Conservation (phyloP, 2,329 filamentous ascomycete species). For the Davidsoniella virescens region DNA sequence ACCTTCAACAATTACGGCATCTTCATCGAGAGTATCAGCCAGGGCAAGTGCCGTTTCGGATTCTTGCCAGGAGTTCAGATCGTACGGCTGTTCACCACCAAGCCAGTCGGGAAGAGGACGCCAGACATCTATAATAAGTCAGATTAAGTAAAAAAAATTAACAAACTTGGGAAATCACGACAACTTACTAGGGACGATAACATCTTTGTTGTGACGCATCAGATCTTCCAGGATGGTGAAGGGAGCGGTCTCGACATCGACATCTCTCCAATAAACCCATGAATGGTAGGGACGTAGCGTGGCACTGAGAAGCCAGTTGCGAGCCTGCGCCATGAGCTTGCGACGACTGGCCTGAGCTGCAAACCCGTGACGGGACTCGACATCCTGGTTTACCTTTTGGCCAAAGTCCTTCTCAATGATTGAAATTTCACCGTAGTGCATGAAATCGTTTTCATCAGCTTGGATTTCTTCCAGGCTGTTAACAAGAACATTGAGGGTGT, state of each 20-base stretch:
- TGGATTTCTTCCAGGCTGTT: slow-evolving; percentile 66
- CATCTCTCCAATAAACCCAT: slow-evolving; percentile 99
- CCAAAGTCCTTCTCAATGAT: slow-evolving; percentile 99
- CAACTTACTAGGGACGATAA: slow-evolving; percentile 92
- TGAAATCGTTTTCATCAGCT: slow-evolving; percentile 57
- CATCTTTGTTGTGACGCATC: slow-evolving; percentile 97
- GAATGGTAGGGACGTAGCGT: slow-evolving; percentile 88
- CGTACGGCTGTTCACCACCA: slow-evolving; percentile 93
- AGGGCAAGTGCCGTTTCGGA: slow-evolving; percentile 89
- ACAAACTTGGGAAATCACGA: background rate
- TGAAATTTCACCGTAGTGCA: slow-evolving; percentile 87
- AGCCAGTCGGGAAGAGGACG: slow-evolving; percentile 97
- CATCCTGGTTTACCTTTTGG: slow-evolving; percentile 92
- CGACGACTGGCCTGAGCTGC: slow-evolving; percentile 84
- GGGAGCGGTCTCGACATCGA: slow-evolving; percentile 92
- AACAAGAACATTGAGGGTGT: slow-evolving; percentile 61
- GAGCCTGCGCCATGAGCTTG: slow-evolving; percentile 94
- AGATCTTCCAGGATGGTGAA: slow-evolving; percentile 94
- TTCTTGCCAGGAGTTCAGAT: slow-evolving; percentile 98
- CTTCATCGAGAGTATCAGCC: slow-evolving; percentile 88
- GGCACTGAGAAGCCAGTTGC: slow-evolving; percentile 92
- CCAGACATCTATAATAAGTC: slow-evolving; percentile 66
- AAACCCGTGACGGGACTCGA: slow-evolving; percentile 93
- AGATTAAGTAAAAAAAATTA: slow-evolving; percentile 14
- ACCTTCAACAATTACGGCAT: slow-evolving; percentile 95